Percentiles rank a stretch among this genome's conserved stretches.
These are phyloP conservation scores for Cyberlindnera mycetangii DNA, from an alignment of 805 yeast species.

Conservation along the genomic window DNA sequence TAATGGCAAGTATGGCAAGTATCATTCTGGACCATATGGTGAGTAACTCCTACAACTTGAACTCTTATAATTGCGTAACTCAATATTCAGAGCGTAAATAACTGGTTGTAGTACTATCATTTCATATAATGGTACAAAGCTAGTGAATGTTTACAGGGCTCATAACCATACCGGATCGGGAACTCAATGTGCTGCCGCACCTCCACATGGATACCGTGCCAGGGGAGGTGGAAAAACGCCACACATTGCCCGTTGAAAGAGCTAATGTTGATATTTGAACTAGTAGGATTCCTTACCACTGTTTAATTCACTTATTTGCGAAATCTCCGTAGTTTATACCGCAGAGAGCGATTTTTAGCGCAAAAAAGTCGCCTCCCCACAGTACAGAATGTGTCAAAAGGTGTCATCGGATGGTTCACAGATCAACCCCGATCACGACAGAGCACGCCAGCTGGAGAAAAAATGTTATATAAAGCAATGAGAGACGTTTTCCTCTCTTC, in stretches of 20 bases:
- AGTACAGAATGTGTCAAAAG: not conserved
- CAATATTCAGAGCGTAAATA: too few relatives aligned
- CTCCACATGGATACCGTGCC: not conserved
- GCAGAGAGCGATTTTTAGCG: not conserved
- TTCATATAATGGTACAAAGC: too few relatives aligned
- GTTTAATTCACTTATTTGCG: not conserved
- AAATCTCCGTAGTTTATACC: not conserved
- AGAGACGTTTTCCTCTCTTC: not conserved
- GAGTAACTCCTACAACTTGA: too few relatives aligned
- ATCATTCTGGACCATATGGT: too few relatives aligned
- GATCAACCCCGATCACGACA: slow-evolving; percentile 1
- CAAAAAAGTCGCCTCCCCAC: not conserved
- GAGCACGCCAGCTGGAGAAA: not conserved
- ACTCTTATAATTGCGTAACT: too few relatives aligned
- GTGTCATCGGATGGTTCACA: not conserved
- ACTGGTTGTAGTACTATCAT: too few relatives aligned
- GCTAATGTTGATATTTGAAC: not conserved
- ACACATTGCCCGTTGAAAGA: not conserved
- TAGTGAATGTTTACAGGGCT: too few relatives aligned
- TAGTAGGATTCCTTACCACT: not conserved
- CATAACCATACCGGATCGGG: slow-evolving; percentile 2
- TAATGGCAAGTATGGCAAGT: too few relatives aligned
- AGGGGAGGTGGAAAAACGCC: not conserved
- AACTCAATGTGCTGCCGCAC: slow-evolving; percentile 1
- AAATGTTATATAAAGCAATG: not conserved